Evolutionary conservation across 345 rosid genomes (phyloP).

Genomic region (Rhizophora mangle): DNA sequence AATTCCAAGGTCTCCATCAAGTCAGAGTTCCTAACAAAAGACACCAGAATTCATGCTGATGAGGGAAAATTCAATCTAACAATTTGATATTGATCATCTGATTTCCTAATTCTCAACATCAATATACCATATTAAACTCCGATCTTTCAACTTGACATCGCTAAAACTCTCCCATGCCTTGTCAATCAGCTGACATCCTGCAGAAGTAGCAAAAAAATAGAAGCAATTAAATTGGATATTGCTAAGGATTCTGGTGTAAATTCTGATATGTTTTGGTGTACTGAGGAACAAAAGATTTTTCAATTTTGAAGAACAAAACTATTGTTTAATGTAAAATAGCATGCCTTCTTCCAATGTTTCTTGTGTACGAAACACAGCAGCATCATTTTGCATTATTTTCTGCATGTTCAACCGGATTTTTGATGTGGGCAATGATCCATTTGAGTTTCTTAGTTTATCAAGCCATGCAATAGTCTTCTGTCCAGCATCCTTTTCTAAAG

Average conservation of each 20-base stretch:
- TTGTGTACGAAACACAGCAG: constrained; percentile 98
- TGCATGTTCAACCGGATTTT: constrained; percentile 91
- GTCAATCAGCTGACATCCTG: constrained; percentile 89
- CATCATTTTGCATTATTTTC: constrained; percentile 92
- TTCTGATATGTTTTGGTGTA: not conserved
- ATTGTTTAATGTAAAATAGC: not conserved
- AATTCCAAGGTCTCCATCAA: constrained; percentile 87
- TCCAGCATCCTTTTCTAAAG: constrained; percentile 83
- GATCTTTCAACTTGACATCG: constrained; percentile 77
- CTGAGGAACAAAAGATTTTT: not conserved
- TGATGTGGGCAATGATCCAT: constrained; percentile 85
- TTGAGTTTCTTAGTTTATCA: constrained; percentile 79
- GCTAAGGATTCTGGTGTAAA: no score
- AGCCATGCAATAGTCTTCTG: constrained; percentile 91
- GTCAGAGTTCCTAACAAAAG: constrained; percentile 78
- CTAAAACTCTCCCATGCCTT: constrained; percentile 84
- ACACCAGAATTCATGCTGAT: constrained; percentile 17
- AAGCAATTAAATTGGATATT: not conserved
- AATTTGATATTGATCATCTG: constrained; percentile 1
- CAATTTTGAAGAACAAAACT: not conserved
- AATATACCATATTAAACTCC: constrained; percentile 80
- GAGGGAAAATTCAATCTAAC: not conserved
- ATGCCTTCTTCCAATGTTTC: constrained; percentile 96
- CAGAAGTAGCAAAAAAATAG: constrained; percentile 3
- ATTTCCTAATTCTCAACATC: not conserved